These are phyloP conservation scores for Elasticomyces elasticus DNA, from an alignment of 495 filamentous ascomycete species.

Conservation along the genomic window DNA sequence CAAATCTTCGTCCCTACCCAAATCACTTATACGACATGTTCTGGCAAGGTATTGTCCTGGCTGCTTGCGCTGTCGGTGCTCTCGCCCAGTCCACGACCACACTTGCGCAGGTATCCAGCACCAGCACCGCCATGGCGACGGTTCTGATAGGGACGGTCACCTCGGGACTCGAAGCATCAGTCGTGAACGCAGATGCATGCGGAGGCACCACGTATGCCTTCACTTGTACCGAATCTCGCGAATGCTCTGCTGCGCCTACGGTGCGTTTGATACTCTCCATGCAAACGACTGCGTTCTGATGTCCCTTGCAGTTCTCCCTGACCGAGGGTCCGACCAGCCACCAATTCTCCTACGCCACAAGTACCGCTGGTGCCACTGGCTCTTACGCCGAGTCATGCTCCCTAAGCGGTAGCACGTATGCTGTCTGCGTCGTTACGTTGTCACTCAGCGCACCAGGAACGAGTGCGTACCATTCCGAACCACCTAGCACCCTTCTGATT, in stretches of 20 bases:
- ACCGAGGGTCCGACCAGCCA: slow-evolving; percentile 5
- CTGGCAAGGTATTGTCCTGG: neutral
- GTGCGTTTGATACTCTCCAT: neutral
- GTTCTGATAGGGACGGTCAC: neutral
- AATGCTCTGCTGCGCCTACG: neutral
- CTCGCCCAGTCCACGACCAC: neutral
- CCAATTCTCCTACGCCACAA: neutral
- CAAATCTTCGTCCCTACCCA: neutral
- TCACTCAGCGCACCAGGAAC: neutral
- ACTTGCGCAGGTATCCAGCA: neutral
- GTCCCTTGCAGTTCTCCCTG: neutral
- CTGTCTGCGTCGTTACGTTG: slow-evolving; percentile 3
- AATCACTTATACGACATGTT: neutral
- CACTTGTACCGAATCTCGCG: slow-evolving; percentile 1
- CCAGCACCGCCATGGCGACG: neutral
- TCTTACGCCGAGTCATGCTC: neutral
- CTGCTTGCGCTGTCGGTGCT: neutral
- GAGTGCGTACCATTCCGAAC: too few species aligned
- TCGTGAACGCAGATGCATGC: slow-evolving; percentile 1
- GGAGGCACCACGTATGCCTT: slow-evolving; percentile 1
- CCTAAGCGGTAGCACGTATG: slow-evolving; percentile 2
- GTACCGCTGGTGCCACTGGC: neutral
- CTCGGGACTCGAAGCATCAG: neutral
- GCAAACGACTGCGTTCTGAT: neutral
- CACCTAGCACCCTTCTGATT: too few species aligned